Evolutionary conservation across 2,329 filamentous ascomycete genomes (phyloP), one percentile per base, ranked within the genome.

Genomic region (Chaetomium sp.): DNA sequence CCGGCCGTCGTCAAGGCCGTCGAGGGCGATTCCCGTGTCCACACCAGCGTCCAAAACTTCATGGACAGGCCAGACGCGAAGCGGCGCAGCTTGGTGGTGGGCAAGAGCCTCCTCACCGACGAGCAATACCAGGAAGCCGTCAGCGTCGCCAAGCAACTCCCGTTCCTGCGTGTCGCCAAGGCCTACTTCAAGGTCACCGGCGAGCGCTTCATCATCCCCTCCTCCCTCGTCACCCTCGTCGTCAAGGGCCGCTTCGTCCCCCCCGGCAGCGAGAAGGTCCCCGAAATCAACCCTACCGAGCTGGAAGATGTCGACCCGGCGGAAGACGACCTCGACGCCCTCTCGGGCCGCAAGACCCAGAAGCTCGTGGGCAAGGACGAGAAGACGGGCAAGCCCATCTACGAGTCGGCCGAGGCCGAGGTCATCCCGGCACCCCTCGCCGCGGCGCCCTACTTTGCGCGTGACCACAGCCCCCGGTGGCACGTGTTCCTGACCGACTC

Each of bases 171-270:
- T 64, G 87, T 99, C 12, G 92, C 92, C 74, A 96, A 93, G 80
- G 92, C 93, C 8, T 99, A 97, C 79, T 99, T 99, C 87, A 99
- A 99, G 83, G 96, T 99, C 54, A 89, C 92, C 60, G 95, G 95
- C 74, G 96, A 99, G 79, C 91, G 90, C 70, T 90, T 90, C 76
- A 92, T 99, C 74, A 96, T 94, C 35, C 93, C 95, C 7, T 92
- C 90, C 65, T 96, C 93, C 63, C 85, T 99, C 45, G 94, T 98
- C 25, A 94, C 93, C 67, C 89, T 99, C 33, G 92, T 99, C 59
- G 87, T 99, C 75, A 99, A 99, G 82, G 93, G 91, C 35, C 92
- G 95, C 63, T 90, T 98, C 74, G 88, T 98, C 56, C 95, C 95
- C 6, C 93, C 95, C 4, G 94, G 93, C 54, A 89, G 87, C 69